Percentiles rank a stretch among this genome's conserved stretches.
phyloP scores from a whole-genome alignment of 345 rosid species.

The Populus deltoides region DNA sequence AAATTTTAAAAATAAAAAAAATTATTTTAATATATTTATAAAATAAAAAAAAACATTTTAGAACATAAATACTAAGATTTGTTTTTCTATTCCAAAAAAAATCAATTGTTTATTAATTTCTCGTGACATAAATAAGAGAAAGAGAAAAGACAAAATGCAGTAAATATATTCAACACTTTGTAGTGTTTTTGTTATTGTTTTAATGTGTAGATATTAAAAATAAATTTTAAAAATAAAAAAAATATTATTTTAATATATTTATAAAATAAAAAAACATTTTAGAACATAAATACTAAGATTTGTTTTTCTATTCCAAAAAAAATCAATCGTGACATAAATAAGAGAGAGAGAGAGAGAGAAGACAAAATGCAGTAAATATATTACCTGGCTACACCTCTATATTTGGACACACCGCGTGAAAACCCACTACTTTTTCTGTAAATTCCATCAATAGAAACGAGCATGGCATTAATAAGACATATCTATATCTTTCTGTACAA shows the following conservation, averaged over 20 bases:
- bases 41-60: no score
- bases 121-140: neutral
- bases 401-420: conserved; percentile 92
- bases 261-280: no score
- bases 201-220: no score
- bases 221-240: no score
- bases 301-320: neutral
- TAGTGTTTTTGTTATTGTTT: no score
- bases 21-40: no score
- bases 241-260: no score
- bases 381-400: conserved; percentile 95
- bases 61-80: no score
- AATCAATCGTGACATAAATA: neutral
- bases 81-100: neutral
- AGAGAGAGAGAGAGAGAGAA: neutral
- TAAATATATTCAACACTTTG: neutral
- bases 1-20: no score
- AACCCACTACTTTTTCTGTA: conserved; percentile 92
- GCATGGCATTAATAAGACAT: neutral
- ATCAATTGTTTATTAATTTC: no score
- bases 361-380: neutral
- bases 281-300: no score
- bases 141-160: neutral
- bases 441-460: neutral
- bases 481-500: no score